Base-by-base conservation (phyloP, 495 filamentous ascomycete species). In the Annulohypoxylon bovei region DNA sequence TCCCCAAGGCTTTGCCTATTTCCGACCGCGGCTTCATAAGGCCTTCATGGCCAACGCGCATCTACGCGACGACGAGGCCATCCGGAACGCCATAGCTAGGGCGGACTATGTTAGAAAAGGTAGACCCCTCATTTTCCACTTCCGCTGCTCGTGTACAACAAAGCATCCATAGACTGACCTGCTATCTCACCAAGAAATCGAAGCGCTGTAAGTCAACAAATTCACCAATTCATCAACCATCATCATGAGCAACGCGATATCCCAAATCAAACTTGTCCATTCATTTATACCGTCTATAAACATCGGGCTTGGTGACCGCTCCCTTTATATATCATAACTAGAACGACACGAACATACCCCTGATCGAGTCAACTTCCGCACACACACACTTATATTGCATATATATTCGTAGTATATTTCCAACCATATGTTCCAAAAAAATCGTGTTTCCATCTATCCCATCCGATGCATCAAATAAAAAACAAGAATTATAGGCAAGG, bases 71-170 rank as follows among this genome's bases (percentile, higher is more conserved):
- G 89, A 93, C 37, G 88, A 85, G 6, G 79, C 92, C 68, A 97
- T 99, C 39, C 82, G 83, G 50, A 83, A 90, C 69, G 93, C 88
- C 0, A 92, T 99, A 63, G 85, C 86, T 33, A 82, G 87, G 71
- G 95, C 93, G 1, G 88, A 96, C 67, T 98, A 91, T 79, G 92
- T 98, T 4, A 95, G 93, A 78, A 97, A 95, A 84, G 93, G 93
- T 93, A 68, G 46, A 28, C 9, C 23, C 22, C 25, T 6, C 23
- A 4, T 50, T n/a, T 28, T 5, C 23, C 12, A 50, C 14, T 1
- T 12, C 8, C 20, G n/a, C 12, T 23, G 32, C 16, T 64, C 6
- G 16, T 37, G 23, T 14, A 49, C 12, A 37, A n/a, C 42, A 8
- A 46, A 20, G 33, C 18, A 56, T 47, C 23, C 2, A 27, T 28